Percentiles rank a stretch among this genome's conserved stretches.
phyloP scores from a whole-genome alignment of 1,139 yeast genomes.

The Saccharomyces hybrid region DNA sequence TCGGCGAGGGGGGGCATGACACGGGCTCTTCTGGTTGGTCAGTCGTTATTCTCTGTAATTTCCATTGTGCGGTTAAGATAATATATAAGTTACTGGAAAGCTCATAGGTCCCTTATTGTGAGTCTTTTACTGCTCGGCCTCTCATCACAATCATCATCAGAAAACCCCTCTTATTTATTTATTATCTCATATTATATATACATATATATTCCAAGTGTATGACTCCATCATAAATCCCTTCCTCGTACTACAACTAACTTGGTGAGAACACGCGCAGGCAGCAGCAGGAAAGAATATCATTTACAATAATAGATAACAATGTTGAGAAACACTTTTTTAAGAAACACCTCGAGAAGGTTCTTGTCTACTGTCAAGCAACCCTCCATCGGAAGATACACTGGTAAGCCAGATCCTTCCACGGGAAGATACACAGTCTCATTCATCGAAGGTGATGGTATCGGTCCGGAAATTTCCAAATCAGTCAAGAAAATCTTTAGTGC shows the following conservation, averaged over 20 bases:
- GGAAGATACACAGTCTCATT: slow-evolving; percentile 88
- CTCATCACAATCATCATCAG: slow-evolving; percentile 5
- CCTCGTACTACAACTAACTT: not conserved
- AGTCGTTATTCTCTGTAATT: not conserved
- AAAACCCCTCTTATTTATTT: slow-evolving; percentile 11
- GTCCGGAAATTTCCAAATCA: slow-evolving; percentile 88
- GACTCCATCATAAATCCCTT: not conserved
- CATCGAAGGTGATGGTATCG: slow-evolving; percentile 98
- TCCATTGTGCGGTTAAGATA: not conserved
- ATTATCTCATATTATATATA: not conserved
- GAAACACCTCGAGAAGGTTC: slow-evolving; percentile 2
- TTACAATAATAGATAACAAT: not conserved
- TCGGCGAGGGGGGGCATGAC: slow-evolving; percentile 5
- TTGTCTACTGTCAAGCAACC: slow-evolving; percentile 8
- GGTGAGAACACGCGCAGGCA: not conserved
- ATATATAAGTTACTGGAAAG: not conserved
- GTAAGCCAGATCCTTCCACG: slow-evolving; percentile 35
- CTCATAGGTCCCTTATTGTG: not conserved
- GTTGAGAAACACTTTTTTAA: slow-evolving; percentile 4
- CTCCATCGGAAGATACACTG: slow-evolving; percentile 25
- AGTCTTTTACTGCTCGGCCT: not conserved
- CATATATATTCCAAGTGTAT: not conserved
- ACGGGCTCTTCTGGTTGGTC: not conserved
- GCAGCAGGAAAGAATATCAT: not conserved
- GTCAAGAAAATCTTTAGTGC: slow-evolving; percentile 87